phyloP scores from a whole-genome alignment of 2,329 filamentous ascomycete genomes.

The Pyrenophora graminea region DNA sequence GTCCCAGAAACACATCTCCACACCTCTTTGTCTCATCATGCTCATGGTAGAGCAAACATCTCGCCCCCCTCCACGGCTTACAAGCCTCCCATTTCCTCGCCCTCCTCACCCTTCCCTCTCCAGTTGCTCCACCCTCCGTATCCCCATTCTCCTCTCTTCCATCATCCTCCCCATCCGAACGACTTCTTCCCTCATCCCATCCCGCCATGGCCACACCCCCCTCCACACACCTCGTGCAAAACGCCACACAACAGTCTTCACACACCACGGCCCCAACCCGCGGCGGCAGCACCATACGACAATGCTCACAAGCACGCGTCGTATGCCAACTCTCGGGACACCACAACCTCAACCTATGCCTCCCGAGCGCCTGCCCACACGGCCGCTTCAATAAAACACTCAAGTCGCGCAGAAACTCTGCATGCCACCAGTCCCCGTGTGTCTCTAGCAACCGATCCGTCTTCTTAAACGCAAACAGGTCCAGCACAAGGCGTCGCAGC shows the following conservation, averaged over 20 bases:
- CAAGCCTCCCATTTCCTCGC: constrained; percentile 40
- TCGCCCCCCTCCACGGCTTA: constrained; percentile 44
- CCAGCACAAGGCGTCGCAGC: constrained; percentile 50
- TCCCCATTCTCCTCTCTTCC: constrained; percentile 6
- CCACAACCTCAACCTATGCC: constrained; percentile 50
- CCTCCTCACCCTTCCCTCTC: constrained; percentile 32
- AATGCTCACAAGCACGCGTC: constrained; percentile 46
- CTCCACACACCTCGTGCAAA: constrained; percentile 48
- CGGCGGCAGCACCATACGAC: constrained; percentile 46
- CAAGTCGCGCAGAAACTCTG: constrained; percentile 53
- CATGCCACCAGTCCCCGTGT: constrained; percentile 55
- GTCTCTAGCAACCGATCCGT: constrained; percentile 54
- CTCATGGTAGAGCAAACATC: constrained; percentile 46
- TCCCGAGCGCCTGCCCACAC: constrained; percentile 47
- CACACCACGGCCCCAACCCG: constrained; percentile 46
- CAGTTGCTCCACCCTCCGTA: constrained; percentile 29
- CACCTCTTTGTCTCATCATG: constrained; percentile 45
- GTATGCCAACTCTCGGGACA: constrained; percentile 43
- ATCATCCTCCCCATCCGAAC: constrained; percentile 7
- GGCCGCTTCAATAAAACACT: constrained; percentile 53
- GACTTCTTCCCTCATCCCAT: constrained; percentile 36
- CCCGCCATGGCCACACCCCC: constrained; percentile 37
- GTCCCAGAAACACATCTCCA: constrained; percentile 38
- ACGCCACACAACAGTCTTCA: constrained; percentile 48
- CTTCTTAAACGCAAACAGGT: constrained; percentile 59